These are phyloP conservation scores for Agaricus sinodeliciosus DNA, from an alignment of 768 basidiomycete species.

Conservation along the genomic window DNA sequence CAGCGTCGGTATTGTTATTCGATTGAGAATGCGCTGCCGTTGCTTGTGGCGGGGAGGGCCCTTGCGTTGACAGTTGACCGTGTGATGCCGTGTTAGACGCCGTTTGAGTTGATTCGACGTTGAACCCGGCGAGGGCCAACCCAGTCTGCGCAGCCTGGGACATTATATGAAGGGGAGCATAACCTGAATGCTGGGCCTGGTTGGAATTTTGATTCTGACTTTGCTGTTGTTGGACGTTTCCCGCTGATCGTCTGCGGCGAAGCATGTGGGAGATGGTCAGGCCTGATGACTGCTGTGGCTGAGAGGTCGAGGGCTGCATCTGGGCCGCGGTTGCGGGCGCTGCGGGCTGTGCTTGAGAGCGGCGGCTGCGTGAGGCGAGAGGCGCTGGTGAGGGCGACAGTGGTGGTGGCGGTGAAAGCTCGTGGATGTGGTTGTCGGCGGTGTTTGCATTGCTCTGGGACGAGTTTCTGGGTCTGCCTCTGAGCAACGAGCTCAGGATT, in stretches of 20 bases:
- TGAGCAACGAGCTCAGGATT: slow-evolving; percentile 68
- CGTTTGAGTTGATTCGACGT: not conserved
- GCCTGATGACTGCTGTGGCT: slow-evolving; percentile 17
- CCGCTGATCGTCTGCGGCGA: slow-evolving; percentile 40
- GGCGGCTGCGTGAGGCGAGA: slow-evolving; percentile 16
- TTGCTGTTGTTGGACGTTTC: not conserved
- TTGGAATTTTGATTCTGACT: slow-evolving; percentile 12
- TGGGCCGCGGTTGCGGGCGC: slow-evolving; percentile 18
- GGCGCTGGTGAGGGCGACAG: slow-evolving; percentile 29
- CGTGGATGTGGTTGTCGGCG: slow-evolving; percentile 23
- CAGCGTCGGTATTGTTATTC: not conserved
- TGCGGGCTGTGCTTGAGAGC: slow-evolving; percentile 28
- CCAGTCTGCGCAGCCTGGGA: not conserved
- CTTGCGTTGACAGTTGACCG: not conserved
- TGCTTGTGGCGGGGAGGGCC: slow-evolving; percentile 4
- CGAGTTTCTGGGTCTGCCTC: slow-evolving; percentile 60
- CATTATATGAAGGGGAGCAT: slow-evolving; percentile 9
- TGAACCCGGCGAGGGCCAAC: not conserved
- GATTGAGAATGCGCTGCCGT: not conserved
- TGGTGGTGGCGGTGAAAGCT: slow-evolving; percentile 39
- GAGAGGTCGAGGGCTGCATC: slow-evolving; percentile 21
- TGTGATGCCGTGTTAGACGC: no score
- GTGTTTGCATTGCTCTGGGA: slow-evolving; percentile 45
- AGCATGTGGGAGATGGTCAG: slow-evolving; percentile 59
- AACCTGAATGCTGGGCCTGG: not conserved